A percentile compares a stretch with the other conserved stretches of the same genome.
These are phyloP conservation scores for Musa beccarii DNA, from an alignment of 176 grass and related monocot genomes.

Conservation along the genomic window DNA sequence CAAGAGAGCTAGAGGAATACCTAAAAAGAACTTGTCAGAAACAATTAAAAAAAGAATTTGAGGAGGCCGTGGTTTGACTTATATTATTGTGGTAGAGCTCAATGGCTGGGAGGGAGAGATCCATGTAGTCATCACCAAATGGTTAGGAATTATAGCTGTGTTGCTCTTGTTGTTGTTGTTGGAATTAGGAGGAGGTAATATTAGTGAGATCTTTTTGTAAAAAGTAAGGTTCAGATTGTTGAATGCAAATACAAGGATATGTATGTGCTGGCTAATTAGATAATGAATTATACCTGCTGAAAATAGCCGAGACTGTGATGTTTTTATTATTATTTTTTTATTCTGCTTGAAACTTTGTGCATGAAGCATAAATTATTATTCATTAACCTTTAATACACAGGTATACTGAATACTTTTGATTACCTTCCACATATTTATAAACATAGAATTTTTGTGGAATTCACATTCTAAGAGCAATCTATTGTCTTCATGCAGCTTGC, in stretches of 20 bases:
- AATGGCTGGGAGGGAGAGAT: background rate
- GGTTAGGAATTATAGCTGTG: background rate
- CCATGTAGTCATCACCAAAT: background rate
- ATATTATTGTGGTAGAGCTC: background rate
- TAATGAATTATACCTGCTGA: background rate
- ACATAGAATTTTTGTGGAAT: background rate
- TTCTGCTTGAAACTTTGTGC: too few species aligned
- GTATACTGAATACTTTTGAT: too few species aligned
- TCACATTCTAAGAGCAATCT: background rate
- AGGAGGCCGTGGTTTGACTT: background rate
- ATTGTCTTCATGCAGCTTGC: slow-evolving; percentile 36
- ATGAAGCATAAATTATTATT: too few species aligned
- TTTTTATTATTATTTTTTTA: background rate
- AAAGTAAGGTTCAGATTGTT: background rate
- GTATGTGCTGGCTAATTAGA: background rate
- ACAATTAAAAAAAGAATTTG: background rate
- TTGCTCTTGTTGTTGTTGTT: background rate
- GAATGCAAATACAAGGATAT: background rate
- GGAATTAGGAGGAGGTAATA: background rate
- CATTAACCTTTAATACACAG: too few species aligned
- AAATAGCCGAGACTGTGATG: background rate
- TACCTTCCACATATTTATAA: background rate
- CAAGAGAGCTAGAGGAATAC: too few species aligned
- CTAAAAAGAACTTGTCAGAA: too few species aligned
- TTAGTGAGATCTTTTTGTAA: background rate